These are phyloP conservation scores for Amoebophrya sp. DNA, from an alignment of 169 alveolate genomes.

Conservation along the genomic window DNA sequence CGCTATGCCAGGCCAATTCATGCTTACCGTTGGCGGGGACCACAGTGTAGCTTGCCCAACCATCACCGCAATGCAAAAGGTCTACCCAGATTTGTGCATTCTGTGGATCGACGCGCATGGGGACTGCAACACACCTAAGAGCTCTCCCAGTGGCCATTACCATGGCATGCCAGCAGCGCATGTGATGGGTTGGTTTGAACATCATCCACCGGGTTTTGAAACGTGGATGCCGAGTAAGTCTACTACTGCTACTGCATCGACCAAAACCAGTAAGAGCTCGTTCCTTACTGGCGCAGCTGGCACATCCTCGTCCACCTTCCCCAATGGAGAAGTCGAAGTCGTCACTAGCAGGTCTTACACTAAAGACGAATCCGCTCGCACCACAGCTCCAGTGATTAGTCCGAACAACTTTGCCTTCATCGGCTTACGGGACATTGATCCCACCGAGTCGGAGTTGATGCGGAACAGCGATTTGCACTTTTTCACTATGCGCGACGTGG, in stretches of 20 bases:
- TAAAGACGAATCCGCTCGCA: too few relatives aligned
- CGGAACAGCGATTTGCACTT: constrained; percentile 22
- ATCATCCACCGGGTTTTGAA: constrained; percentile 26
- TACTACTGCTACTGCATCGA: too few relatives aligned
- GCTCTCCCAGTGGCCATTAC: constrained; percentile 31
- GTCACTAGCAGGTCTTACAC: too few relatives aligned
- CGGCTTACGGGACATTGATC: constrained; percentile 37
- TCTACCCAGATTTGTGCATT: constrained; percentile 19
- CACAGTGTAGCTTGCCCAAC: constrained; percentile 29
- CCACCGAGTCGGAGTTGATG: constrained; percentile 18
- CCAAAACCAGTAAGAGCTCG: too few relatives aligned
- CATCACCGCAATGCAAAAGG: neutral
- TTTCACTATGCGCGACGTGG: constrained; percentile 37
- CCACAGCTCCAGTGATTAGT: neutral
- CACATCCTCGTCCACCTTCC: too few relatives aligned
- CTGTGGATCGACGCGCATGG: constrained; percentile 38
- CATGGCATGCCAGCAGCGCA: constrained; percentile 40
- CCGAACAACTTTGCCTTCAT: constrained; percentile 15
- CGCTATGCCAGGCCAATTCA: too few relatives aligned
- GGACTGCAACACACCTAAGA: constrained; percentile 29
- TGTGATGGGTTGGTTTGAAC: constrained; percentile 33
- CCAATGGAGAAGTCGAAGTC: too few relatives aligned
- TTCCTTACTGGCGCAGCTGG: too few relatives aligned
- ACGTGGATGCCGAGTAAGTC: constrained; percentile 34
- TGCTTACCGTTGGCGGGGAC: constrained; percentile 35